These are phyloP conservation scores for Trichoderma orchidacearum DNA, from an alignment of 495 filamentous ascomycete species.

Conservation along the genomic window DNA sequence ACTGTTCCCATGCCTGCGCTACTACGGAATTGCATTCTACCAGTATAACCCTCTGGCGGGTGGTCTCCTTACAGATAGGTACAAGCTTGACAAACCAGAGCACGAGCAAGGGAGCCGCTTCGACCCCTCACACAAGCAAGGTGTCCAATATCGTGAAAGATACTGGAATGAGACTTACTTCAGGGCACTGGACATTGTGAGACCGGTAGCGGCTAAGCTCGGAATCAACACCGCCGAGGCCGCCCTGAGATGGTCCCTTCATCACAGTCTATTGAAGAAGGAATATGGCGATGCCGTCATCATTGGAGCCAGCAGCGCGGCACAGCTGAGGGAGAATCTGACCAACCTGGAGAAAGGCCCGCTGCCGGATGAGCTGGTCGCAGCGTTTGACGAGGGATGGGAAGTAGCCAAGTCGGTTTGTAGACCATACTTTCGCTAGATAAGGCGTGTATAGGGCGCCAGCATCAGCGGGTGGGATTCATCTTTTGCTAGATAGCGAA, in stretches of 20 bases:
- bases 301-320: conserved; percentile 34
- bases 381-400: conserved; percentile 41
- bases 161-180: conserved; percentile 37
- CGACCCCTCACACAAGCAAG: conserved; percentile 25
- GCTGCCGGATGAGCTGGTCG: conserved; percentile 38
- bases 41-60: conserved; percentile 35
- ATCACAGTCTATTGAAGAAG: conserved; percentile 26
- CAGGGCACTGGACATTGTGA: conserved; percentile 30
- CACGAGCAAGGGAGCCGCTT: conserved; percentile 28
- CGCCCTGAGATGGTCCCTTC: conserved; percentile 33
- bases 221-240: conserved; percentile 28
- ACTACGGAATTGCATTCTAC: conserved; percentile 38
- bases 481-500: too few species aligned
- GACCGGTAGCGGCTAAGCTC: conserved; percentile 27
- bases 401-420: conserved; percentile 16
- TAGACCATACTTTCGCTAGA: conserved; percentile 4
- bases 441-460: neutral
- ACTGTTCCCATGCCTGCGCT: conserved; percentile 35
- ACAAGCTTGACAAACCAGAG: conserved; percentile 13
- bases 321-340: conserved; percentile 36
- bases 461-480: too few species aligned
- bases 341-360: conserved; percentile 37
- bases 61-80: conserved; percentile 32
- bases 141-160: conserved; percentile 20
- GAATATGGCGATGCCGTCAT: conserved; percentile 36